Percentiles rank a stretch among this genome's conserved stretches.
Conservation (phyloP, 2,329 filamentous ascomycete species). For the Lachnellula suecica region DNA sequence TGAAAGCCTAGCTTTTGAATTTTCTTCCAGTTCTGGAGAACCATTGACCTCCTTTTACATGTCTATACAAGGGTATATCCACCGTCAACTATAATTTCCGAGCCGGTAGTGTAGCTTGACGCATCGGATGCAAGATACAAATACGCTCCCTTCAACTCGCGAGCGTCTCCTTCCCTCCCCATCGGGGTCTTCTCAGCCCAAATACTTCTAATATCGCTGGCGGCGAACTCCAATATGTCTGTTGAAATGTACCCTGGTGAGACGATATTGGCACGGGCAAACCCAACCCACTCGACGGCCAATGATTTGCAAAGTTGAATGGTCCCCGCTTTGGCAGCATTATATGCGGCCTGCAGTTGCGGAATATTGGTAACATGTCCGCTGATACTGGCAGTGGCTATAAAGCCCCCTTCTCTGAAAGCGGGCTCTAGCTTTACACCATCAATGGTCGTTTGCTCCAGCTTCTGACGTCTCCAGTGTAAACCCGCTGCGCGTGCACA, state of each 20-base stretch:
- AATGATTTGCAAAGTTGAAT: slow-evolving; percentile 64
- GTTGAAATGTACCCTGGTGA: slow-evolving; percentile 77
- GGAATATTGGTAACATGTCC: slow-evolving; percentile 78
- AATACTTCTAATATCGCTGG: slow-evolving; percentile 64
- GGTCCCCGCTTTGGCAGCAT: slow-evolving; percentile 67
- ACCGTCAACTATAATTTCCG: slow-evolving; percentile 21
- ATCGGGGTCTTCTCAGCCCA: slow-evolving; percentile 63
- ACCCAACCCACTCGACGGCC: slow-evolving; percentile 75
- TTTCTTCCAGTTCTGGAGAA: no score
- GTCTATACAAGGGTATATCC: slow-evolving; percentile 14
- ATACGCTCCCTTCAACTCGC: slow-evolving; percentile 54
- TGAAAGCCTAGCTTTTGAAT: no score
- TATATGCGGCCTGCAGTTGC: slow-evolving; percentile 73
- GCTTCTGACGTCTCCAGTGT: slow-evolving; percentile 70
- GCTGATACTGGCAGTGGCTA: slow-evolving; percentile 77
- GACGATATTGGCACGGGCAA: slow-evolving; percentile 70
- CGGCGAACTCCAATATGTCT: slow-evolving; percentile 66
- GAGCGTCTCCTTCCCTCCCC: slow-evolving; percentile 11
- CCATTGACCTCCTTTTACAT: no score
- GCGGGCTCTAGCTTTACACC: slow-evolving; percentile 57
- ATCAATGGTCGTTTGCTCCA: slow-evolving; percentile 61
- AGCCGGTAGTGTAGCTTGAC: slow-evolving; percentile 44
- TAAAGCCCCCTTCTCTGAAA: slow-evolving; percentile 67
- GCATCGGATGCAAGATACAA: slow-evolving; percentile 44
- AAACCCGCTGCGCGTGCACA: slow-evolving; percentile 68